These are phyloP conservation scores for Solanum chacoense DNA, from an alignment of 305 asterid genomes.

Conservation along the genomic window DNA sequence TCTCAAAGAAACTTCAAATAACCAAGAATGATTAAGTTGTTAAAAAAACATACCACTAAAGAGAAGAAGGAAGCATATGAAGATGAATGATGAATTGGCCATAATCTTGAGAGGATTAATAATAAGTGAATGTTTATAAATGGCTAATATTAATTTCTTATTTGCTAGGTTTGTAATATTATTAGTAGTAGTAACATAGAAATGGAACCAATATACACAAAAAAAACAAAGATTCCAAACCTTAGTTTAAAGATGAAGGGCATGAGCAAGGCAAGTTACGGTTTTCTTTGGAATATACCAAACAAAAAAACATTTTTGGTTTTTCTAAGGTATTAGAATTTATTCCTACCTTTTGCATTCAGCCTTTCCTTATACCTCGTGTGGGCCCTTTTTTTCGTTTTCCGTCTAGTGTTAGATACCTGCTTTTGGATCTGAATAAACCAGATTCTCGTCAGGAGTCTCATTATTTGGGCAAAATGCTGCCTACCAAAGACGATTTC, in stretches of 20 bases:
- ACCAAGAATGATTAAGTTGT: background rate
- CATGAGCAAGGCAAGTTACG: background rate
- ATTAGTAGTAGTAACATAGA: background rate
- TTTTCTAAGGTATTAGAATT: background rate
- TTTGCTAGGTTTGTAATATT: background rate
- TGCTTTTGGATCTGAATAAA: accelerated
- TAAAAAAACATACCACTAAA: background rate
- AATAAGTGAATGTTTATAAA: background rate
- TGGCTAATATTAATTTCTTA: background rate
- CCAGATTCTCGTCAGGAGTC: accelerated
- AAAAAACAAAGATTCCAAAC: slow-evolving; percentile 7
- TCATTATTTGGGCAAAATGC: accelerated
- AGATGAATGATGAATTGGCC: background rate
- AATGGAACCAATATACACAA: background rate
- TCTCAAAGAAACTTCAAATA: background rate
- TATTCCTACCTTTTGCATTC: background rate
- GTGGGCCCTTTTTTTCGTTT: background rate
- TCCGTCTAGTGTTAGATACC: background rate
- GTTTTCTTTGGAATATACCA: slow-evolving; percentile 3
- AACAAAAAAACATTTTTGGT: background rate
- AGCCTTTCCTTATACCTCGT: background rate
- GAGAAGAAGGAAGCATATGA: background rate
- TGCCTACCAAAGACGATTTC: background rate
- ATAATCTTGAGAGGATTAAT: background rate
- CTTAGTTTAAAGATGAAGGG: slow-evolving; percentile 1